A percentile compares a stretch with the other conserved stretches of the same genome.
Evolutionary conservation across 139 green algal genomes (phyloP).

Genomic region (Mesostigma viride): DNA sequence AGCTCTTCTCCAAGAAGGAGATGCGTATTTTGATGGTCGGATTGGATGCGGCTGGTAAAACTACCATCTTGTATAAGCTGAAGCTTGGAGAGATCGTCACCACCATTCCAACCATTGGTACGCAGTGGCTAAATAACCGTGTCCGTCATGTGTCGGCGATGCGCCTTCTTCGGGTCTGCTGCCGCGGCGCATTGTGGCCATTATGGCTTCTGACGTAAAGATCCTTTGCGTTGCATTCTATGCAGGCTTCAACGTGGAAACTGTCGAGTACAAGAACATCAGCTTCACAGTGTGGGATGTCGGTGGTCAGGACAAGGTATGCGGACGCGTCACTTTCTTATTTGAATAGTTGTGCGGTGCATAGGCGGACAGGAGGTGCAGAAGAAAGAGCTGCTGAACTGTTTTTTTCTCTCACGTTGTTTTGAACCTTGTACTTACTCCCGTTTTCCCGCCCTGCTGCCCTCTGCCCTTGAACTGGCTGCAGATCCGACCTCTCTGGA

Average conservation of each 20-base stretch:
- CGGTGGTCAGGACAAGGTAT: constrained; percentile 86
- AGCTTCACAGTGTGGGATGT: constrained; percentile 69
- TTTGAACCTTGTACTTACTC: no score
- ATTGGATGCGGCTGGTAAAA: constrained; percentile 94
- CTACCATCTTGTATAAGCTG: constrained; percentile 97
- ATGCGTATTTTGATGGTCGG: constrained; percentile 99
- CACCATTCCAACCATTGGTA: constrained; percentile 88
- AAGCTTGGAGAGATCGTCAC: constrained; percentile 90
- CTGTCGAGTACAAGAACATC: constrained; percentile 92
- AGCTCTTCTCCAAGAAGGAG: constrained; percentile 50
- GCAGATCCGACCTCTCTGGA: constrained; percentile 74
- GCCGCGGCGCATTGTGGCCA: no score
- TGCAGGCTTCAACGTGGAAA: constrained; percentile 86
- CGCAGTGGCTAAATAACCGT: background rate
- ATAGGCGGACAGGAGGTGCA: no score
- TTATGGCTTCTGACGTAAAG: no score
- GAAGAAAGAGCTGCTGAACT: no score
- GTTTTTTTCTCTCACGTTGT: no score
- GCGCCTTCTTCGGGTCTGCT: background rate
- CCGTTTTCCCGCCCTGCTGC: no score
- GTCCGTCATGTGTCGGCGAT: background rate
- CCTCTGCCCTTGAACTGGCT: no score
- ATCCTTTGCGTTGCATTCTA: background rate
- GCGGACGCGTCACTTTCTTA: no score
- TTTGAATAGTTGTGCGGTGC: no score